phyloP scores from a whole-genome alignment of 179 eudicot species.

The Patellifolia procumbens region DNA sequence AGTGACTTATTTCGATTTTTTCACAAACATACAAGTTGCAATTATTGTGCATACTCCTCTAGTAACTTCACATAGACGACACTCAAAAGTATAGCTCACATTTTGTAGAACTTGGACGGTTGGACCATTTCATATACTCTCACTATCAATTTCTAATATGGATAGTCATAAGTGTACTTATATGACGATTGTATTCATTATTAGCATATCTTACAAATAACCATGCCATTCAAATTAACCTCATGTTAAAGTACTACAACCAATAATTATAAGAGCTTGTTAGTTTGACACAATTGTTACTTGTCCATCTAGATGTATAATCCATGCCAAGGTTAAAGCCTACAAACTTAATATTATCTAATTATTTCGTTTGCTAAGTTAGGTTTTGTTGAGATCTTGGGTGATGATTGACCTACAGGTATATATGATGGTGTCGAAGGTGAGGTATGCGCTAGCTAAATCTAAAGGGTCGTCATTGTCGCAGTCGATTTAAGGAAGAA shows the following conservation, averaged over 20 bases:
- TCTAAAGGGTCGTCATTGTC: no score
- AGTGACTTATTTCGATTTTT: background rate
- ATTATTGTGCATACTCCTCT: background rate
- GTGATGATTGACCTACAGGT: no score
- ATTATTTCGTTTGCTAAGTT: no score
- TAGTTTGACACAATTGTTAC: background rate
- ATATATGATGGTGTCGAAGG: no score
- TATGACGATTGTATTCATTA: background rate
- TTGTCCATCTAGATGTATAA: background rate
- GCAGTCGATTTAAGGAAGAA: no score
- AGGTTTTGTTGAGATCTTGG: no score
- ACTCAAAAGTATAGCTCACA: background rate
- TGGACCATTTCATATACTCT: background rate
- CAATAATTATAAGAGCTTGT: no score
- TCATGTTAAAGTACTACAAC: no score
- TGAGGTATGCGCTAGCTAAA: no score
- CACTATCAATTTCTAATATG: background rate
- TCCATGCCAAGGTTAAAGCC: background rate
- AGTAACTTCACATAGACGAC: slow-evolving; percentile 13
- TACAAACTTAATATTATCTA: no score
- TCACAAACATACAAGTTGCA: background rate
- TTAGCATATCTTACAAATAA: background rate
- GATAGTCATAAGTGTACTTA: no score
- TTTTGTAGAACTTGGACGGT: background rate
- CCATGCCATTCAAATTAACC: background rate